These are phyloP conservation scores for Croton setiger DNA, from an alignment of 441 rosid genomes.

Conservation along the genomic window DNA sequence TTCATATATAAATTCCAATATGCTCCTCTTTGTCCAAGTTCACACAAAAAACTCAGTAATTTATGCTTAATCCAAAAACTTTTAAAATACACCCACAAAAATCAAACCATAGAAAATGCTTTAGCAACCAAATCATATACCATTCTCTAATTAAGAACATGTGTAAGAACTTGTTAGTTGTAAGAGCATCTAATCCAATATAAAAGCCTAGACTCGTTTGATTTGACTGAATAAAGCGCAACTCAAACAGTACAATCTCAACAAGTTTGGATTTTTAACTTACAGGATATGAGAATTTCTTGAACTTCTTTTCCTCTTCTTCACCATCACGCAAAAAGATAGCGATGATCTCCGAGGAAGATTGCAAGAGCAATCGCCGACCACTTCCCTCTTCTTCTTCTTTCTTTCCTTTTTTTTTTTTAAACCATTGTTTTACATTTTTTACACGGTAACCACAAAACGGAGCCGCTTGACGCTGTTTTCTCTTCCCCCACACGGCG, in stretches of 20 bases:
- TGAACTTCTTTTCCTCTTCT: background rate
- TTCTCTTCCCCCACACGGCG: background rate
- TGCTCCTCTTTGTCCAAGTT: background rate
- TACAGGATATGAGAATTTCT: background rate
- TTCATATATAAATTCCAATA: background rate
- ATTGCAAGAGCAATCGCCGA: background rate
- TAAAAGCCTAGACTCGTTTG: background rate
- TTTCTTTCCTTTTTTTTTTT: too few species aligned
- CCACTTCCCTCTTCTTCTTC: background rate
- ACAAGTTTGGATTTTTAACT: background rate
- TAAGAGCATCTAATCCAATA: background rate
- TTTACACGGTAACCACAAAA: background rate
- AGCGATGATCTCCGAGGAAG: background rate
- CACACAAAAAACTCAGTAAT: background rate
- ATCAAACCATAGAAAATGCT: background rate
- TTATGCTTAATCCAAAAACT: background rate
- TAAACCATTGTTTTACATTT: background rate
- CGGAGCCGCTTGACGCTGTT: constrained; percentile 6
- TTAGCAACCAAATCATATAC: background rate
- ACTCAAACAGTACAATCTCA: background rate
- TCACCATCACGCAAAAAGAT: background rate
- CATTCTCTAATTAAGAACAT: background rate
- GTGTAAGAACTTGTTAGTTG: background rate
- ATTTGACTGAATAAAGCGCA: background rate
- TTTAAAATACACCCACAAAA: background rate